Evolutionary conservation across 2,329 filamentous ascomycete species (phyloP), one percentile per base, ranked within the genome.

Genomic region (Sporothrix pallida): DNA sequence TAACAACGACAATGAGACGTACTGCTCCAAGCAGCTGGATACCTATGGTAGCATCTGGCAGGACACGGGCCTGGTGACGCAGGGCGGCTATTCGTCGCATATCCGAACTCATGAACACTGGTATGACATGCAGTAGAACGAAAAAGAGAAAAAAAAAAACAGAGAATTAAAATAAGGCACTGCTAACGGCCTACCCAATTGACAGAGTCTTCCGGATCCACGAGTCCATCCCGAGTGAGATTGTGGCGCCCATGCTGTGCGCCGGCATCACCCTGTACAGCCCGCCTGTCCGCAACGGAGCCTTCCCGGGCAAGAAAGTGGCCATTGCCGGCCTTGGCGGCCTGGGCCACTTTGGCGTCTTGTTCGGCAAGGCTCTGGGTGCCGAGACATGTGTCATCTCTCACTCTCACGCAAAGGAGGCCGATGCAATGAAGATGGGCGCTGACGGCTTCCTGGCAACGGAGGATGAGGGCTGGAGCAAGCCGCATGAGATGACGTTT

Each of bases 261-360:
- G 94, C 93, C 54, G 94, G 94, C 76, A 86, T 97, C 76, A 97
- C 94, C 2, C 90, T 90, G 74, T 97, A 90, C 84, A 92, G 89
- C 74, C 93, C 94, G 0, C 86, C 97, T 15, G 90, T 93, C 76
- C 88, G 93, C 67, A 90, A 94, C 79, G 92, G 92, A 23, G 87
- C 88, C 74, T 92, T 92, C 0, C 92, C 92, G 0, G 93, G 93
- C 75, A 93, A 93, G 85, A 93, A 93, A 83, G 89, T 94, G 31
- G 92, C 87, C 54, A 88, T 95, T 75, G 88, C 94, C 8, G 92
- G 92, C 76, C 84, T 94, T 76, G 91, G 91, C 23, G 91, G 91
- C 15, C 87, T 93, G 72, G 91, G 91, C 6, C 91, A 93, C 82
- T 91, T 92, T 78, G 91, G 87, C 7, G 81, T 93, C 68, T 83